Evolutionary conservation across 345 rosid genomes (phyloP).

Genomic region (Gossypioides kirkii): DNA sequence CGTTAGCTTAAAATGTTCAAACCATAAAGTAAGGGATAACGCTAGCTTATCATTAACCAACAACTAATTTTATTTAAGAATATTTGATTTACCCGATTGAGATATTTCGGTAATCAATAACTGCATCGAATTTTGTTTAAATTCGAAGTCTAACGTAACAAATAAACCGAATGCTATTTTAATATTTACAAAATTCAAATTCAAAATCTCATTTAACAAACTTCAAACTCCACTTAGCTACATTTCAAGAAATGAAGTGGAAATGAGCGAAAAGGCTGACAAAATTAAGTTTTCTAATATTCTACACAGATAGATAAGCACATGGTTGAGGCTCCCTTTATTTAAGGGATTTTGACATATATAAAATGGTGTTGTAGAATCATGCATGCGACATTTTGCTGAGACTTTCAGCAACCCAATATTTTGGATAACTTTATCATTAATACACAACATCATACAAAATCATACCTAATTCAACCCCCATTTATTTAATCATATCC

Average conservation of each 20-base stretch:
- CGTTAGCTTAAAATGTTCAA: no score
- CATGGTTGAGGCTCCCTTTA: not conserved
- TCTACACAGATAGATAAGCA: not conserved
- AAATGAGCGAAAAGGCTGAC: not conserved
- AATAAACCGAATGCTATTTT: no score
- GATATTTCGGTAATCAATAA: no score
- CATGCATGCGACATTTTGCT: conserved; percentile 1
- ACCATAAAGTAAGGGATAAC: not conserved
- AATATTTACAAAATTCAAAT: no score
- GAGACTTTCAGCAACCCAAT: not conserved
- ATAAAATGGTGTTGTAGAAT: not conserved
- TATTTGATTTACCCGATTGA: no score
- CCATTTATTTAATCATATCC: not conserved
- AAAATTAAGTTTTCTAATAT: not conserved
- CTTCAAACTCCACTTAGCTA: no score
- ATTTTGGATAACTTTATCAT: not conserved
- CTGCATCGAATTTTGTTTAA: no score
- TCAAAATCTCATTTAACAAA: no score
- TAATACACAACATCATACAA: not conserved
- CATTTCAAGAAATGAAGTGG: conserved; percentile 1
- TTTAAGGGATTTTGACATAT: not conserved
- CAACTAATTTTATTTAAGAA: not conserved
- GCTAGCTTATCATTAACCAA: not conserved
- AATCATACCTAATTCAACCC: not conserved
- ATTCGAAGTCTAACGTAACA: no score